A percentile compares a stretch with the other conserved stretches of the same genome.
These are phyloP conservation scores for Phaffia rhodozyma DNA, from an alignment of 1,284 basidiomycete genomes.

Conservation along the genomic window DNA sequence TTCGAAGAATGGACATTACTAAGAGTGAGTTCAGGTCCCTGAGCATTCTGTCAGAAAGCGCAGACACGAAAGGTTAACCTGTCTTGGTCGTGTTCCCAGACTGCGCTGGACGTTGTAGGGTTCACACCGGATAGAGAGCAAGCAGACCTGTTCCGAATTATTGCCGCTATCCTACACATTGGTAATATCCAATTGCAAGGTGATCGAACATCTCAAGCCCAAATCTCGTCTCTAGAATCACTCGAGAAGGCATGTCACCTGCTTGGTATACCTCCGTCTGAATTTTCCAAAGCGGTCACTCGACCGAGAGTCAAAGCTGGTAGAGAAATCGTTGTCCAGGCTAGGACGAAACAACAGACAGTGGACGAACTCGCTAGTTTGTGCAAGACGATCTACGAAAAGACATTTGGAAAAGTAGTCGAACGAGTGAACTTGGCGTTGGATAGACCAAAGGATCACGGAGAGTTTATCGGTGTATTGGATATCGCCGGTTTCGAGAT, in stretches of 20 bases:
- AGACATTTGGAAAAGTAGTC: conserved; percentile 85
- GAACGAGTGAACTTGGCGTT: conserved; percentile 90
- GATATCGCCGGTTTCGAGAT: conserved; percentile 99
- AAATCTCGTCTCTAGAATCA: conserved; percentile 45
- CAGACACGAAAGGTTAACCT: neutral
- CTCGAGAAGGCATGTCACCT: conserved; percentile 88
- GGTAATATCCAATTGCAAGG: conserved; percentile 82
- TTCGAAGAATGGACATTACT: conserved; percentile 73
- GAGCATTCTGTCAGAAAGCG: neutral
- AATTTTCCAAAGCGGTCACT: conserved; percentile 78
- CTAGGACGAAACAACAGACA: conserved; percentile 82
- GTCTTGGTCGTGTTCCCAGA: conserved; percentile 35
- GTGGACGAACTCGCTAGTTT: conserved; percentile 83
- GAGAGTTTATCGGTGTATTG: conserved; percentile 86
- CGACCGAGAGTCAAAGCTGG: conserved; percentile 86
- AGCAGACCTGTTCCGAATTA: conserved; percentile 82
- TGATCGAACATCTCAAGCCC: conserved; percentile 74
- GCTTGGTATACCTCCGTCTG: conserved; percentile 76
- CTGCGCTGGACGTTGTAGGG: conserved; percentile 73
- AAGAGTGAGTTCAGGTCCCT: conserved; percentile 42
- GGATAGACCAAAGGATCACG: conserved; percentile 81
- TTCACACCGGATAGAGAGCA: conserved; percentile 68
- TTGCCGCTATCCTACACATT: conserved; percentile 87
- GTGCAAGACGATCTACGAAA: conserved; percentile 96
- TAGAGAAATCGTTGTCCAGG: conserved; percentile 91